These are phyloP conservation scores for Pythium pyrilobum DNA, from an alignment of 352 stramenopile species.

Conservation along the genomic window DNA sequence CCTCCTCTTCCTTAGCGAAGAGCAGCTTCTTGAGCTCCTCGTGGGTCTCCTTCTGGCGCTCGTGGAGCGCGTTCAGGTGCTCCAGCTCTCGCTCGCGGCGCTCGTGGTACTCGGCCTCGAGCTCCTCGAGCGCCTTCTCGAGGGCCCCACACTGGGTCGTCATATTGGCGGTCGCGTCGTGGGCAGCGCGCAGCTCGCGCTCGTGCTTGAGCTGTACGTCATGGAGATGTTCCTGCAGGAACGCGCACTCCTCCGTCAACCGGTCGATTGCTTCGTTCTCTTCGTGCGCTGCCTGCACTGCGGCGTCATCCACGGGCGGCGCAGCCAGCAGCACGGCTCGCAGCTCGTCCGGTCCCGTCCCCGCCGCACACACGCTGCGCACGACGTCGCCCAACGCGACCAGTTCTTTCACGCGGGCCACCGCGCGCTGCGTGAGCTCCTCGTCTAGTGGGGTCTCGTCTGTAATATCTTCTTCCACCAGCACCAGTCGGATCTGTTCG, in stretches of 20 bases:
- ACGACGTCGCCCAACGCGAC: slow-evolving; percentile 1
- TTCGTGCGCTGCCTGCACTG: no score
- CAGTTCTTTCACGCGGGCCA: slow-evolving; percentile 10
- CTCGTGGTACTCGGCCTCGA: slow-evolving; percentile 29
- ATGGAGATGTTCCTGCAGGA: slow-evolving; percentile 17
- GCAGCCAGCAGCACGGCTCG: background rate
- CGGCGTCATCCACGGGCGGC: background rate
- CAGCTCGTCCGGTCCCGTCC: background rate
- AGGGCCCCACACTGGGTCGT: slow-evolving; percentile 30
- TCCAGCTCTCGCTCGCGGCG: slow-evolving; percentile 35
- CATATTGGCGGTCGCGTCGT: slow-evolving; percentile 27
- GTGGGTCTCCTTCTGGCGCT: slow-evolving; percentile 34
- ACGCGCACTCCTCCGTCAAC: slow-evolving; percentile 18
- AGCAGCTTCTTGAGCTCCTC: slow-evolving; percentile 42
- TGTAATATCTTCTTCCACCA: slow-evolving; percentile 5
- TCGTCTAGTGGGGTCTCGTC: slow-evolving; percentile 14
- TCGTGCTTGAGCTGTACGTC: slow-evolving; percentile 18
- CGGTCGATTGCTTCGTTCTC: slow-evolving; percentile 2
- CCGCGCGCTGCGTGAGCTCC: slow-evolving; percentile 1
- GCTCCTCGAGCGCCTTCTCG: slow-evolving; percentile 26
- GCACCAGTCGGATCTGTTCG: slow-evolving; percentile 14
- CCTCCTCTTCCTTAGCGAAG: slow-evolving; percentile 35
- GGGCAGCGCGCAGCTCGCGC: slow-evolving; percentile 20
- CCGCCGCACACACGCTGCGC: background rate
- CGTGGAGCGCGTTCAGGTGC: slow-evolving; percentile 22